Conservation (phyloP, 768 basidiomycete genomes). For the Tricholoma bakamatsutake region DNA sequence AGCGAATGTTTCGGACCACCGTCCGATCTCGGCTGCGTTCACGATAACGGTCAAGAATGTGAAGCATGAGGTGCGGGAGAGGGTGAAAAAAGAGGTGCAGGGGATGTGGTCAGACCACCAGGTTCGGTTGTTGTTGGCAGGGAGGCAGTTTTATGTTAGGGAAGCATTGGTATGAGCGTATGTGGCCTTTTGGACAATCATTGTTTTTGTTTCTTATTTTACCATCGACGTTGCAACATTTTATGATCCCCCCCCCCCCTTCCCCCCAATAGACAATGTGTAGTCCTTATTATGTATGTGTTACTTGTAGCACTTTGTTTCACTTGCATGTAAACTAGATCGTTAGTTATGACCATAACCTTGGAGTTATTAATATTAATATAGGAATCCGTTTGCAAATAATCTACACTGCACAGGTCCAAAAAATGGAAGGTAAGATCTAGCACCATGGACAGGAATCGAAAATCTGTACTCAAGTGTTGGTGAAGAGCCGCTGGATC, state of each 20-base stretch:
- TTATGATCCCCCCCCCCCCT: background rate
- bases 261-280: too few species aligned
- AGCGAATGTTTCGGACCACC: conserved; percentile 84
- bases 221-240: background rate
- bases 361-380: too few species aligned
- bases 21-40: conserved; percentile 82
- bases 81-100: conserved; percentile 52
- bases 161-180: conserved; percentile 20
- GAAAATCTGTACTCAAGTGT: too few species aligned
- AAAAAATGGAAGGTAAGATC: too few species aligned
- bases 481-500: too few species aligned
- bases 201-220: background rate
- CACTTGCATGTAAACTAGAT: background rate
- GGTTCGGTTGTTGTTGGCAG: conserved; percentile 30
- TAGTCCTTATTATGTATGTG: background rate
- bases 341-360: background rate
- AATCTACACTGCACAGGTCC: too few species aligned
- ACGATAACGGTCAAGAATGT: conserved; percentile 69
- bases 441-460: too few species aligned
- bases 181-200: background rate
- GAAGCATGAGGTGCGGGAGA: conserved; percentile 47
- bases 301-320: background rate
- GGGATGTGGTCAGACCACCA: conserved; percentile 48
- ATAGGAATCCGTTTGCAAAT: too few species aligned
- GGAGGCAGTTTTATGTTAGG: conserved; percentile 37